Conservation (phyloP, 352 stramenopile genomes). For the Phytophthora podocarpi region DNA sequence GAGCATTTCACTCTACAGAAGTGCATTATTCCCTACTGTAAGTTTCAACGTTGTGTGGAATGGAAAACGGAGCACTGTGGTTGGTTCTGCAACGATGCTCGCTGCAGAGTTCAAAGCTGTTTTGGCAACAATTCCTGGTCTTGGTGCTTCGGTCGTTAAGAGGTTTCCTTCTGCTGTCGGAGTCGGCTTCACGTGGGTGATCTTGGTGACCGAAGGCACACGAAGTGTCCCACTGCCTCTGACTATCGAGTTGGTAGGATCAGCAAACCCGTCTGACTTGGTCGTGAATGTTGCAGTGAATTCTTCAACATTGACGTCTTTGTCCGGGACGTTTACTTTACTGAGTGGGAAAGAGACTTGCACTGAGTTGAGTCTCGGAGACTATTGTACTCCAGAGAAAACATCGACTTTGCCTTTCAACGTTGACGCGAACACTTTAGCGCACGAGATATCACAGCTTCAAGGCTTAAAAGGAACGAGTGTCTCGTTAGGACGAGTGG, state of each 20-base stretch:
- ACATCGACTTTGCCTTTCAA: slow-evolving; percentile 49
- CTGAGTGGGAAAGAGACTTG: slow-evolving; percentile 60
- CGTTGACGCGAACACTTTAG: slow-evolving; percentile 55
- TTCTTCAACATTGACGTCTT: slow-evolving; percentile 31
- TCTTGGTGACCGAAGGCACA: slow-evolving; percentile 38
- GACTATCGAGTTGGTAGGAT: slow-evolving; percentile 33
- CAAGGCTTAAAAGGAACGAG: slow-evolving; percentile 58
- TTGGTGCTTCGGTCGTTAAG: slow-evolving; percentile 43
- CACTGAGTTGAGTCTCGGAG: slow-evolving; percentile 50
- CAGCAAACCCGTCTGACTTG: slow-evolving; percentile 25
- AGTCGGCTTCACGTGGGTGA: slow-evolving; percentile 49
- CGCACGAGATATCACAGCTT: slow-evolving; percentile 57
- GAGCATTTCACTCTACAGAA: slow-evolving; percentile 43
- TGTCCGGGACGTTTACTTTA: slow-evolving; percentile 70
- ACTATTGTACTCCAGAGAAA: slow-evolving; percentile 49
- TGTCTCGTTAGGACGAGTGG: slow-evolving; percentile 38
- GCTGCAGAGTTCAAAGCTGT: slow-evolving; percentile 38
- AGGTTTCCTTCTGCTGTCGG: slow-evolving; percentile 35
- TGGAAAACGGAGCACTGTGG: slow-evolving; percentile 15
- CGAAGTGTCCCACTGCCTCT: slow-evolving; percentile 22
- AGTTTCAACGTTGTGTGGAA: slow-evolving; percentile 54
- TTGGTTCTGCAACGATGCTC: slow-evolving; percentile 34
- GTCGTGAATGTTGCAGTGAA: slow-evolving; percentile 30
- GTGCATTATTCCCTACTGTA: slow-evolving; percentile 12
- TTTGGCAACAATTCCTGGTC: slow-evolving; percentile 36